Evolutionary conservation across 805 yeast species (phyloP), one percentile per base, ranked within the genome.

Genomic region (Sugiyamaella smithiae): DNA sequence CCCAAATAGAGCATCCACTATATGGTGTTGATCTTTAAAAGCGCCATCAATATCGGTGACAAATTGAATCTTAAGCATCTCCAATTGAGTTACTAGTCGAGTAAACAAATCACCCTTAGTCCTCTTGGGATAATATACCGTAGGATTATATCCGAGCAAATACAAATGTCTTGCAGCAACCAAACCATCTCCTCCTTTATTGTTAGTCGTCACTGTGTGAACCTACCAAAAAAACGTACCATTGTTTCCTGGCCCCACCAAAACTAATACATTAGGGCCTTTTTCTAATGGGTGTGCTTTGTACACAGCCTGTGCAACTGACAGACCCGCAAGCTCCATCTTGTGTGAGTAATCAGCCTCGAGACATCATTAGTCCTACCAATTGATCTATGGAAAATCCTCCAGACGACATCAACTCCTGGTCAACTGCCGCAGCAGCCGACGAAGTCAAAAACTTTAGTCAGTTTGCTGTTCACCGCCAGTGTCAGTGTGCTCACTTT

Each of bases 221-320:
- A 11, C 23, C 5, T 46, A 22, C 16, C 23, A 25, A 11, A 3
- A 31, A 12, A 28, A 11, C 54, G 7, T 45, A 50, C 75, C 91
- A 62, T 93, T 93, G 62, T 93, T 93, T 1, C 99, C 99, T 0
- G 98, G 98, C 0, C 99, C 99, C 8, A 84, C 88, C 4, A 93
- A 71, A 1, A 93, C 76, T 36, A 90, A 68, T 1, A 89, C 82
- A 32, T 70, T 66, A 11, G 33, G 26, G 40, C 70, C 70, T 9
- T 63, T 48, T 5, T 47, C 38, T 0, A 81, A 81, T 1, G 95
- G 95, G 56, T 77, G 87, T 29, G 81, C 74, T 43, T 73, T 76
- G 60, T 78, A 81, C 2, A 90, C 76, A 0, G 95, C 87, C 59
- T 88, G 87, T 4, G 99, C 97, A 7, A 91, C 97, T 1, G 97